These are phyloP conservation scores for Salix brachista DNA, from an alignment of 345 rosid genomes.

Conservation along the genomic window DNA sequence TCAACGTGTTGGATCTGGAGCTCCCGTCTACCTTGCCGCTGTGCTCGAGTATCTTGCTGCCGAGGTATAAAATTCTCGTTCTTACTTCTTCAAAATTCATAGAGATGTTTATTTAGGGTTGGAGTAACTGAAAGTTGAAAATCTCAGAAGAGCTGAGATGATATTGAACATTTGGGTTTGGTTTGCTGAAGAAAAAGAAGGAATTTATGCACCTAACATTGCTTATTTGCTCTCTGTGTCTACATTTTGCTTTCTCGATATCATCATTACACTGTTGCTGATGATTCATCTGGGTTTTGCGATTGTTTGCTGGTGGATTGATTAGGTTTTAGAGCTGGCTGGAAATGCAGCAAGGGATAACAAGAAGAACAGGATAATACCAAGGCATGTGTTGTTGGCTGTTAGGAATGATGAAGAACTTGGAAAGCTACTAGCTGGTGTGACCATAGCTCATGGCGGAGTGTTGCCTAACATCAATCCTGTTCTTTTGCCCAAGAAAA, in stretches of 20 bases:
- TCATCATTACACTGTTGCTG: too few species aligned
- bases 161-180: too few species aligned
- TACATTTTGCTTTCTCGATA: not conserved
- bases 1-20: slow-evolving; percentile 36
- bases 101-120: not conserved
- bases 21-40: slow-evolving; percentile 42
- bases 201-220: too few species aligned
- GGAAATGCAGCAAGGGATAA: slow-evolving; percentile 45
- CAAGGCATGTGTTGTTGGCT: slow-evolving; percentile 36
- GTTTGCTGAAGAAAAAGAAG: too few species aligned
- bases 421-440: slow-evolving; percentile 40
- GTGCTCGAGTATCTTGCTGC: slow-evolving; percentile 45
- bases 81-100: not conserved
- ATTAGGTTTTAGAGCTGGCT: slow-evolving; percentile 37
- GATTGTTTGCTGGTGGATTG: not conserved
- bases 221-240: too few species aligned
- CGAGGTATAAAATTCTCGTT: slow-evolving; percentile 12
- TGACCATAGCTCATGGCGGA: slow-evolving; percentile 44
- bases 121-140: too few species aligned
- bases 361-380: slow-evolving; percentile 43
- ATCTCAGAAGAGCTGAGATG: too few species aligned
- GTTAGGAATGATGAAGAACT: slow-evolving; percentile 43
- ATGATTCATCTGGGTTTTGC: not conserved
- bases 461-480: slow-evolving; percentile 42
- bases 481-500: slow-evolving; percentile 36